A percentile compares a stretch with the other conserved stretches of the same genome.
Evolutionary conservation across 495 filamentous ascomycete genomes (phyloP).

Genomic region (Penicillium daleae): DNA sequence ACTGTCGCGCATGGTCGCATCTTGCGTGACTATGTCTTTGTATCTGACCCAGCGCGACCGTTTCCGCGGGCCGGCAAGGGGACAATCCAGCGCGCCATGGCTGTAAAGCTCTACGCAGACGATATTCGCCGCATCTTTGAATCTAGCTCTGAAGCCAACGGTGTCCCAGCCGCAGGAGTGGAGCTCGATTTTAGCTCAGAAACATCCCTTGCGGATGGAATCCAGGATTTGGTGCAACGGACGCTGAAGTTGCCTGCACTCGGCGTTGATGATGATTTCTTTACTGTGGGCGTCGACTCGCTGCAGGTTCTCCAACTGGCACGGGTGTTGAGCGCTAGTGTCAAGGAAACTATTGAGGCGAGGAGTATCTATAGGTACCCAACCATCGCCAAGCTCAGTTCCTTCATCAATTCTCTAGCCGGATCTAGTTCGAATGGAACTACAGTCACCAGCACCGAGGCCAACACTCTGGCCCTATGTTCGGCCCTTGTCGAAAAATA

Average conservation of each 20-base stretch:
- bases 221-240: constrained; percentile 13
- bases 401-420: constrained; percentile 1
- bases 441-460: constrained; percentile 16
- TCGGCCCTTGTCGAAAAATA: constrained; percentile 23
- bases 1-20: constrained; percentile 47
- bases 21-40: constrained; percentile 23
- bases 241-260: constrained; percentile 27
- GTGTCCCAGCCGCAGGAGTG: not conserved
- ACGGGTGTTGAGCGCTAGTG: constrained; percentile 1
- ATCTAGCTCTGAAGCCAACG: constrained; percentile 21
- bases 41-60: constrained; percentile 53
- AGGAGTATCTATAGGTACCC: constrained; percentile 17
- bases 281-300: constrained; percentile 58
- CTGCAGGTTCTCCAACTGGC: constrained; percentile 23
- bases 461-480: constrained; percentile 8
- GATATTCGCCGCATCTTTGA: constrained; percentile 56
- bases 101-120: constrained; percentile 52
- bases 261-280: constrained; percentile 55
- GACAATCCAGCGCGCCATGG: constrained; percentile 51
- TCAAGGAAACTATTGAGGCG: constrained; percentile 5
- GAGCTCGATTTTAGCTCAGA: constrained; percentile 10
- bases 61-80: constrained; percentile 60
- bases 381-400: constrained; percentile 11
- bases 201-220: constrained; percentile 9
- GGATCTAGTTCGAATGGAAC: not conserved